Evolutionary conservation across 805 yeast genomes (phyloP).

Genomic region (Teunomyces aglyptinius): DNA sequence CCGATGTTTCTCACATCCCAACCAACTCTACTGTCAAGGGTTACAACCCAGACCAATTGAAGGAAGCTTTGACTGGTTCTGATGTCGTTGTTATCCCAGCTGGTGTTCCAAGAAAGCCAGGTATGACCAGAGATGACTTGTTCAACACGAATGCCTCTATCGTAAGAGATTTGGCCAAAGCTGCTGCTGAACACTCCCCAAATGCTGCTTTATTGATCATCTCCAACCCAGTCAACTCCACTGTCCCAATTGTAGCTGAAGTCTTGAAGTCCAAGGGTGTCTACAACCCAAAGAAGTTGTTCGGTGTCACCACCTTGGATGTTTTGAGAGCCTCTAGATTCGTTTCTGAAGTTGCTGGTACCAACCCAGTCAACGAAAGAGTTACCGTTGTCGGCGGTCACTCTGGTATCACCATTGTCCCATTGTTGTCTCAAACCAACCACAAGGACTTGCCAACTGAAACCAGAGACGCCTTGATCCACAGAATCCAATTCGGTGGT

Average conservation of each 20-base stretch:
- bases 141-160: slow-evolving; percentile 96
- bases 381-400: slow-evolving; percentile 96
- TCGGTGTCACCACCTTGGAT: slow-evolving; percentile 96
- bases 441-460: slow-evolving; percentile 66
- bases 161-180: slow-evolving; percentile 88
- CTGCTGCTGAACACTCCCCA: slow-evolving; percentile 79
- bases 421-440: slow-evolving; percentile 81
- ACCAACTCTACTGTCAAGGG: slow-evolving; percentile 88
- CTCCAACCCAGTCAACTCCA: slow-evolving; percentile 96
- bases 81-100: slow-evolving; percentile 93
- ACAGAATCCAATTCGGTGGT: slow-evolving; percentile 93
- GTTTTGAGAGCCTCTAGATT: slow-evolving; percentile 87
- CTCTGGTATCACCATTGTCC: slow-evolving; percentile 95
- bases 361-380: slow-evolving; percentile 74
- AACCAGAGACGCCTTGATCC: slow-evolving; percentile 61
- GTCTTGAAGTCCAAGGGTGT: slow-evolving; percentile 81
- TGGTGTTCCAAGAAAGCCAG: slow-evolving; percentile 98
- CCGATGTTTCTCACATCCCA: slow-evolving; percentile 92
- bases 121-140: slow-evolving; percentile 97
- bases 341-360: slow-evolving; percentile 61
- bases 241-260: slow-evolving; percentile 95
- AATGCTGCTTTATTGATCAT: slow-evolving; percentile 79
- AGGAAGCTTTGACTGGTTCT: slow-evolving; percentile 69
- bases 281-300: slow-evolving; percentile 86
- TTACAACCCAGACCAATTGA: slow-evolving; percentile 76